Evolutionary conservation across 2,329 filamentous ascomycete species (phyloP).

Genomic region (Neopestalotiopsis rosae): DNA sequence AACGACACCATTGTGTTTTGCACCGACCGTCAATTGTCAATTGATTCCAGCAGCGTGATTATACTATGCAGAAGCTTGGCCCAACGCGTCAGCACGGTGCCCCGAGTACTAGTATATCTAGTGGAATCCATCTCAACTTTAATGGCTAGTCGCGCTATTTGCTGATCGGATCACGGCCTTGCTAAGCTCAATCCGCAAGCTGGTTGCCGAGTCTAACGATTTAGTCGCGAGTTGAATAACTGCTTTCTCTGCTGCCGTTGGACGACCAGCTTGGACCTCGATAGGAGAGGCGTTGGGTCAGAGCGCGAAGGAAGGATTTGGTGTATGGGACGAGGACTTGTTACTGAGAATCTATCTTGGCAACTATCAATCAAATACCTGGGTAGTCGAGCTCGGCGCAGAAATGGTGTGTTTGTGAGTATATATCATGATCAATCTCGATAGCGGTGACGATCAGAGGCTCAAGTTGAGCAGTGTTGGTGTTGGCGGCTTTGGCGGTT

Average conservation of each 20-base stretch:
- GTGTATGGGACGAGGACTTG: neutral
- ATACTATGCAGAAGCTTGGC: neutral
- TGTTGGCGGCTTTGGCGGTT: neutral
- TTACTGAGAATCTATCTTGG: neutral
- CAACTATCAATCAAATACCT: no score
- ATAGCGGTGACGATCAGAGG: neutral
- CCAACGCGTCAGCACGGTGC: neutral
- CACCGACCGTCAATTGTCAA: neutral
- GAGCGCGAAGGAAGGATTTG: neutral
- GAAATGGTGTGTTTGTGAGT: neutral
- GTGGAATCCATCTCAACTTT: neutral
- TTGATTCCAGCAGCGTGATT: neutral
- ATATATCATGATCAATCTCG: no score
- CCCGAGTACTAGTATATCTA: neutral
- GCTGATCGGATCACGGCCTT: neutral
- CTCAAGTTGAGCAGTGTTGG: no score
- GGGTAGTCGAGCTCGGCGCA: no score
- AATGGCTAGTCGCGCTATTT: neutral
- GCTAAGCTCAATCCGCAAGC: neutral
- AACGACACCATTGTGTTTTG: no score
- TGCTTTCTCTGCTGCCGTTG: neutral
- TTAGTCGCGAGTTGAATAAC: neutral
- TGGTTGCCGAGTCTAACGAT: neutral
- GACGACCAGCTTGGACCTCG: neutral
- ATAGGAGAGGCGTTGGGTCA: neutral